phyloP scores from a whole-genome alignment of 1,284 basidiomycete species.

The Exsudoporus floridanus region DNA sequence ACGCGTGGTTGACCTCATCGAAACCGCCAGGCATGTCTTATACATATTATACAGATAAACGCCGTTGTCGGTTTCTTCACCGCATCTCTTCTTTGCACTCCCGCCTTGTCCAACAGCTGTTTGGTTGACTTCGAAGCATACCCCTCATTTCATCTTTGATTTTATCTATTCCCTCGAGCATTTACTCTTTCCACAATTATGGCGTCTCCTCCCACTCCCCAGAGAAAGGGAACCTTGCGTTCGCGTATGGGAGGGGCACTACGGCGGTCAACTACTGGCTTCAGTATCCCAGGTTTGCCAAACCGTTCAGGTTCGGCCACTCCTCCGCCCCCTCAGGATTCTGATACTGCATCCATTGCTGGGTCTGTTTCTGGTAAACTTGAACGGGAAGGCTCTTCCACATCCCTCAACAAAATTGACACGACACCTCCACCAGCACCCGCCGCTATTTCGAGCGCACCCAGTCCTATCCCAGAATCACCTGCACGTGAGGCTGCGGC shows the following conservation, averaged over 20 bases:
- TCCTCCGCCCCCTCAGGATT: slow-evolving; percentile 31
- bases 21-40: slow-evolving; percentile 34
- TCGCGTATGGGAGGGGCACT: slow-evolving; percentile 36
- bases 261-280: slow-evolving; percentile 35
- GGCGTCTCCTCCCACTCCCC: slow-evolving; percentile 29
- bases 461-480: slow-evolving; percentile 57
- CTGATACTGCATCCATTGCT: slow-evolving; percentile 29
- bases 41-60: slow-evolving; percentile 35
- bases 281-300: slow-evolving; percentile 32
- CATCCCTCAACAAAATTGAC: slow-evolving; percentile 32
- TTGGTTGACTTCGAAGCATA: slow-evolving; percentile 10
- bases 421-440: slow-evolving; percentile 22
- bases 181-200: slow-evolving; percentile 13
- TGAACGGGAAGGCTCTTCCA: slow-evolving; percentile 30
- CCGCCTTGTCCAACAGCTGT: slow-evolving; percentile 13
- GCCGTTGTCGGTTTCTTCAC: slow-evolving; percentile 19
- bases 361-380: slow-evolving; percentile 30
- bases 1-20: slow-evolving; percentile 37
- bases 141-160: slow-evolving; percentile 4
- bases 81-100: slow-evolving; percentile 21
- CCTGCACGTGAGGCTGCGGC: slow-evolving; percentile 51
- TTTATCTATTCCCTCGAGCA: slow-evolving; percentile 4
- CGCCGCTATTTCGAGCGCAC: slow-evolving; percentile 24
- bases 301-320: slow-evolving; percentile 27
- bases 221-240: slow-evolving; percentile 35